Conservation (phyloP, 139 green algal species). For the Pleodorina starrii region DNA sequence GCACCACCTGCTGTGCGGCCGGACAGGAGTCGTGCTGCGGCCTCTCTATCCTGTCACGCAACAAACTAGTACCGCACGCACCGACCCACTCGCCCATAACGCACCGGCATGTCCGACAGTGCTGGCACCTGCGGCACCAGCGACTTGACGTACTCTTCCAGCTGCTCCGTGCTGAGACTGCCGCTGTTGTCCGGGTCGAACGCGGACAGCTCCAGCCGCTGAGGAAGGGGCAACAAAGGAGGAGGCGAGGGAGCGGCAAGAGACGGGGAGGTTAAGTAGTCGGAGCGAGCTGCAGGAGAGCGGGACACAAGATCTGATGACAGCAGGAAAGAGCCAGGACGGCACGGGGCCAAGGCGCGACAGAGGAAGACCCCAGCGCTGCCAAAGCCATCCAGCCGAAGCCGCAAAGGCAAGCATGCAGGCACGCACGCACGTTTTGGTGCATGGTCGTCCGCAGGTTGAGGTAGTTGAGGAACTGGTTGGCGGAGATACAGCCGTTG, state of each 20-base stretch:
- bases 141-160: slow-evolving; percentile 70
- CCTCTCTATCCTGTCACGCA: no score
- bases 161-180: slow-evolving; percentile 64
- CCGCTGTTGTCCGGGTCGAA: slow-evolving; percentile 68
- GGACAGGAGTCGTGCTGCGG: no score
- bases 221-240: slow-evolving; percentile 27
- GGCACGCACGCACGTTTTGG: slow-evolving; percentile 53
- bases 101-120: slow-evolving; percentile 57
- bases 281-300: no score
- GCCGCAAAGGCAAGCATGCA: background rate
- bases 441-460: slow-evolving; percentile 62
- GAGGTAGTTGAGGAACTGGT: slow-evolving; percentile 73
- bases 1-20: no score
- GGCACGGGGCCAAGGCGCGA: background rate
- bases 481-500: slow-evolving; percentile 69
- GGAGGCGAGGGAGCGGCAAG: no score
- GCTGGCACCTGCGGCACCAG: slow-evolving; percentile 55
- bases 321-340: no score
- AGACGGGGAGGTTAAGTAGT: no score
- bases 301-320: no score
- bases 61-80: no score
- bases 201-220: slow-evolving; percentile 68
- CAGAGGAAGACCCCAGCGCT: background rate
- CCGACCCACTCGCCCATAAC: background rate
- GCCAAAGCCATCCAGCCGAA: no score